phyloP scores from a whole-genome alignment of 495 filamentous ascomycete species.

The Aspergillus cristatus region DNA sequence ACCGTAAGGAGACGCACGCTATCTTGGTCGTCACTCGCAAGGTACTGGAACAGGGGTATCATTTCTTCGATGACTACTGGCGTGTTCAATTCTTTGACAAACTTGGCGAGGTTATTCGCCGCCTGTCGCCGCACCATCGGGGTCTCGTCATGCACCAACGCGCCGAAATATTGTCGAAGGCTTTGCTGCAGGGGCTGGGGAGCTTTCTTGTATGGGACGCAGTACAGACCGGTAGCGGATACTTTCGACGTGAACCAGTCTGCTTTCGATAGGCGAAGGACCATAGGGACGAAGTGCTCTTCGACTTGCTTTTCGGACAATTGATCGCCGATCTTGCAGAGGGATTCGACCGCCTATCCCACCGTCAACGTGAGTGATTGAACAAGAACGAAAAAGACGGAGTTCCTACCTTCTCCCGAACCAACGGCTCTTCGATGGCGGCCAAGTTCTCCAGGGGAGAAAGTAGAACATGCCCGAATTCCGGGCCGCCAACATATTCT shows the following conservation, averaged over 20 bases:
- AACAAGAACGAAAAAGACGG: conserved; percentile 6
- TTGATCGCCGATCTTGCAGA: conserved; percentile 96
- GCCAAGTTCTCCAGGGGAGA: conserved; percentile 96
- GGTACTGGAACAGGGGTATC: conserved; percentile 97
- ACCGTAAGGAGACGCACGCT: conserved; percentile 94
- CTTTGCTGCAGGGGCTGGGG: conserved; percentile 74
- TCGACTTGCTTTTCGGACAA: conserved; percentile 87
- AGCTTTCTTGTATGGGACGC: conserved; percentile 82
- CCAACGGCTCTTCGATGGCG: conserved; percentile 94
- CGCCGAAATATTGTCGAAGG: conserved; percentile 80
- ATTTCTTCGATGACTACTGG: conserved; percentile 92
- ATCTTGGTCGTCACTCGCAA: conserved; percentile 92
- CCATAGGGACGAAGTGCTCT: conserved; percentile 90
- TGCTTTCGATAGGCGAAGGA: conserved; percentile 90
- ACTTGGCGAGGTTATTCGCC: conserved; percentile 92
- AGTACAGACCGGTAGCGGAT: conserved; percentile 91
- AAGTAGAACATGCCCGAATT: conserved; percentile 89
- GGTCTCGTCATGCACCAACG: conserved; percentile 93
- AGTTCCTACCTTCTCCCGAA: conserved; percentile 78
- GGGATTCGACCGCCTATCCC: conserved; percentile 83
- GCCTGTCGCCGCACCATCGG: conserved; percentile 97
- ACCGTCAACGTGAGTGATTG: conserved; percentile 11
- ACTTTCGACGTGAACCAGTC: conserved; percentile 99
- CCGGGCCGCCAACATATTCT: conserved; percentile 92
- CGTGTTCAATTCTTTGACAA: conserved; percentile 90